Evolutionary conservation across 2,329 filamentous ascomycete genomes (phyloP).

Genomic region (Purpureocillium takamizusanense): DNA sequence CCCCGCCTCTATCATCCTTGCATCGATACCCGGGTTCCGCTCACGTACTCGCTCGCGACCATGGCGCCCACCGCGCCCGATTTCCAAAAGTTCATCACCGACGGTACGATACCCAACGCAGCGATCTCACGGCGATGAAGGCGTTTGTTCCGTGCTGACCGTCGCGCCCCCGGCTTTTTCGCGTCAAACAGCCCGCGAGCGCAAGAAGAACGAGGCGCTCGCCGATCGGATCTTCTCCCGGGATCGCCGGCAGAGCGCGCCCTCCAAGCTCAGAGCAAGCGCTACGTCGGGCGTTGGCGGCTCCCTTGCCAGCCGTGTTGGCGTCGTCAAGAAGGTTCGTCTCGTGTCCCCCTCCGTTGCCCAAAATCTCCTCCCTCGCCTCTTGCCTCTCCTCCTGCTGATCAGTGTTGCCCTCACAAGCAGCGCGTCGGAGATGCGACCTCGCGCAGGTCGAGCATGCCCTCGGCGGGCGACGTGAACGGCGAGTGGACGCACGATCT

Average conservation of each 20-base stretch:
- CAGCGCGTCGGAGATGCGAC: conserved; percentile 18
- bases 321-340: conserved; percentile 61
- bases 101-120: conserved; percentile 26
- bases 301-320: conserved; percentile 62
- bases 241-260: conserved; percentile 50
- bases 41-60: too few species aligned
- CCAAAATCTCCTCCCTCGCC: not conserved
- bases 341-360: not conserved
- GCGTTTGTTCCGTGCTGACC: too few species aligned
- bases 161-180: not conserved
- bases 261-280: conserved; percentile 37
- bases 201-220: conserved; percentile 63
- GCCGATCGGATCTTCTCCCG: conserved; percentile 62
- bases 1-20: not conserved
- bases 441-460: conserved; percentile 21
- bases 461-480: conserved; percentile 45
- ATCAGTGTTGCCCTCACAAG: conserved; percentile 1
- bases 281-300: conserved; percentile 36
- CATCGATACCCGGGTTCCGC: too few species aligned
- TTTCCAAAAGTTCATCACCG: conserved; percentile 47
- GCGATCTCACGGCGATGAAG: not conserved
- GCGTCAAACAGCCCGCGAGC: conserved; percentile 45
- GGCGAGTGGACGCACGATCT: conserved; percentile 66
- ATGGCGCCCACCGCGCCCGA: conserved; percentile 38
- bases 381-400: not conserved